phyloP scores from a whole-genome alignment of 2,329 filamentous ascomycete species.

The Neonectria coccinea region DNA sequence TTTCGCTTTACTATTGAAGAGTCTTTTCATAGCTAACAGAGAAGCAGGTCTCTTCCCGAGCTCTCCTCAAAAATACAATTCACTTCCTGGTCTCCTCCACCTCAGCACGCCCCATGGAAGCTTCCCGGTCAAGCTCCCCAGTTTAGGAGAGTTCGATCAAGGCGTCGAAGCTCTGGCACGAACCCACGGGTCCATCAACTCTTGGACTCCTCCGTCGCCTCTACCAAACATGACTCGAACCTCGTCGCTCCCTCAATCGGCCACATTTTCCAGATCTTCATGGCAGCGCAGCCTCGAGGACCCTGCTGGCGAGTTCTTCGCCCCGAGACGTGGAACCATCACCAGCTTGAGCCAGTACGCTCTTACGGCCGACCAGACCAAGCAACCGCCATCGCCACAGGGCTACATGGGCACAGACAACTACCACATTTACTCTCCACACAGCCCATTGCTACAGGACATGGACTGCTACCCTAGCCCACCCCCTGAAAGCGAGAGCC shows the following conservation, averaged over 20 bases:
- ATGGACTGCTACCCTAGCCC: slow-evolving; percentile 51
- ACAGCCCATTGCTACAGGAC: slow-evolving; percentile 41
- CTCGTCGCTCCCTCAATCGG: slow-evolving; percentile 41
- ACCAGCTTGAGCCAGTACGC: slow-evolving; percentile 35
- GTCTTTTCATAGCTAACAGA: slow-evolving; percentile 18
- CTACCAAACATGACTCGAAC: slow-evolving; percentile 42
- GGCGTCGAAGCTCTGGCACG: slow-evolving; percentile 53
- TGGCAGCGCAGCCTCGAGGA: slow-evolving; percentile 36
- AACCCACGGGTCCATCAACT: slow-evolving; percentile 45
- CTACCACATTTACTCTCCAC: slow-evolving; percentile 39
- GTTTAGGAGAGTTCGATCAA: slow-evolving; percentile 53
- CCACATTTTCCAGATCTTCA: slow-evolving; percentile 26
- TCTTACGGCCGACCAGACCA: slow-evolving; percentile 31
- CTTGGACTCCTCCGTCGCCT: slow-evolving; percentile 47
- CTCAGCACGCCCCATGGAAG: slow-evolving; percentile 33
- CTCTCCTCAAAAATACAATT: slow-evolving; percentile 41
- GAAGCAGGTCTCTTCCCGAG: slow-evolving; percentile 38
- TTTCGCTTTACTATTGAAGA: background rate
- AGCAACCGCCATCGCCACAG: slow-evolving; percentile 36
- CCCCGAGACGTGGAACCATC: slow-evolving; percentile 33
- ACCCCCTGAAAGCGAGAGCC: slow-evolving; percentile 52
- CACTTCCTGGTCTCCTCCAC: slow-evolving; percentile 40
- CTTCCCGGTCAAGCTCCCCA: slow-evolving; percentile 48
- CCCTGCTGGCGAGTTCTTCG: slow-evolving; percentile 16
- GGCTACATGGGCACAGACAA: slow-evolving; percentile 38